Base-by-base conservation (phyloP, 371 early-diverging fungal genomes). In the Rhizopus delemar region DNA sequence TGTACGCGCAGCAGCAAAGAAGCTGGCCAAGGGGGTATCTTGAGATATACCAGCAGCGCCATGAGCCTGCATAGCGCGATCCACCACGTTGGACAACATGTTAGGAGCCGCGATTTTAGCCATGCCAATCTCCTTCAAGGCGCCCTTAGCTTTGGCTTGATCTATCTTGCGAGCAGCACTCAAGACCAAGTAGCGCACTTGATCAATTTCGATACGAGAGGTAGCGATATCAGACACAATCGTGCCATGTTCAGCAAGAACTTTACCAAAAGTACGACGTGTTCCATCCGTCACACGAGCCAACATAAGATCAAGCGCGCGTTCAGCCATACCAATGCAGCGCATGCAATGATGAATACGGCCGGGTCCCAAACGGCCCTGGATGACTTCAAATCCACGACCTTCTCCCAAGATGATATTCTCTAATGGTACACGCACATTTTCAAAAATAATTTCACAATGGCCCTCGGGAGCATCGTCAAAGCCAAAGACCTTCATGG, bases 381-480 rank as follows among this genome's bases (percentile, higher is more conserved):
- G 97, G 59, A 96, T 90, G 39, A 98, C 86, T 68, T 98, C 98
- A 70, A 98, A 97, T 0, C 98, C 98, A 58, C 97, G 87, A 36
- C 98, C 98, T 70, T 95, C 94, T 38, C 97, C 97, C 46, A 94
- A 81, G 29, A 98, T 71, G 53, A 98, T 86, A 73, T 94, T 94
- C 49, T 88, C 86, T 4, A 76, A 75, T 4, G 96, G 96, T 12
- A 98, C 93, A 59, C 88, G 83, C 50, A 94, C 96, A 71, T 95
- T 84, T 49, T 89, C 88, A 63, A 98, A 96, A 13, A 83, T 65
- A 53, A 98, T 88, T 70, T 98, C 98, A 63, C 90, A 90, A 71
- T 98, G 98, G 31, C 96, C 96, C 70, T 92, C 89, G 31, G 93
- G 92, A 6, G 98, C 98, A 71, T 96, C 97, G 75, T 98, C 98